Evolutionary conservation across 2,329 filamentous ascomycete species (phyloP).

Genomic region (Davidsoniella australis): DNA sequence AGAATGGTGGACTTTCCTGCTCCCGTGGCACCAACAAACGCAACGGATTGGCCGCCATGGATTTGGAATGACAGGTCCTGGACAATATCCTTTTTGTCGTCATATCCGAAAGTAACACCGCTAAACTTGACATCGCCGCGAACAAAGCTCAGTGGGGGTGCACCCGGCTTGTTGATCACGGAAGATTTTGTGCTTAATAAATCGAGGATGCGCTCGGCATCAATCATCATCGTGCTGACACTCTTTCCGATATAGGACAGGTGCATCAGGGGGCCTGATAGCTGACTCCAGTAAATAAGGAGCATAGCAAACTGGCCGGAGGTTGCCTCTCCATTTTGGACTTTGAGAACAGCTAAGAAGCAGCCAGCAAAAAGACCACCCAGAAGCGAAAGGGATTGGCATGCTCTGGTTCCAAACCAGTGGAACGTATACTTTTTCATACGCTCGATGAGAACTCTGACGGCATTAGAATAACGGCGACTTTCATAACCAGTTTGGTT

Average conservation of each 20-base stretch:
- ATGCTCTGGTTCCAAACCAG: constrained; percentile 21
- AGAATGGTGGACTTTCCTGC: constrained; percentile 42
- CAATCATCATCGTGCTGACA: constrained; percentile 38
- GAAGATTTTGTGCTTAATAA: constrained; percentile 41
- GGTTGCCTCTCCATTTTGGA: constrained; percentile 41
- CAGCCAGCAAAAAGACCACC: constrained; percentile 50
- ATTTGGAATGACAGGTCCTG: constrained; percentile 34
- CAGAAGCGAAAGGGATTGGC: constrained; percentile 47
- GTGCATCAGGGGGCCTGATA: constrained; percentile 54
- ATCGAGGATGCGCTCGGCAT: constrained; percentile 39
- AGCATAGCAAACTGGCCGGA: constrained; percentile 55
- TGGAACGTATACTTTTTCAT: constrained; percentile 11
- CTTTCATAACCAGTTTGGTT: constrained; percentile 42
- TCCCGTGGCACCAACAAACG: constrained; percentile 43
- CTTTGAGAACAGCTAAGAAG: constrained; percentile 45
- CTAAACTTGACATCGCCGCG: constrained; percentile 38
- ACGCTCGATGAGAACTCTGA: constrained; percentile 16
- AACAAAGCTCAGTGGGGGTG: constrained; percentile 31
- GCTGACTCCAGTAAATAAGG: constrained; percentile 57
- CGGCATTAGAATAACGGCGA: constrained; percentile 33
- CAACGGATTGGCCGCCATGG: constrained; percentile 35
- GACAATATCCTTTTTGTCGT: constrained; percentile 40
- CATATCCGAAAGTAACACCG: constrained; percentile 39
- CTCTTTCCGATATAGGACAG: constrained; percentile 42
- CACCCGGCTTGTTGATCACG: constrained; percentile 33